Evolutionary conservation across 345 rosid species (phyloP).

Genomic region (Corymbia maculata): DNA sequence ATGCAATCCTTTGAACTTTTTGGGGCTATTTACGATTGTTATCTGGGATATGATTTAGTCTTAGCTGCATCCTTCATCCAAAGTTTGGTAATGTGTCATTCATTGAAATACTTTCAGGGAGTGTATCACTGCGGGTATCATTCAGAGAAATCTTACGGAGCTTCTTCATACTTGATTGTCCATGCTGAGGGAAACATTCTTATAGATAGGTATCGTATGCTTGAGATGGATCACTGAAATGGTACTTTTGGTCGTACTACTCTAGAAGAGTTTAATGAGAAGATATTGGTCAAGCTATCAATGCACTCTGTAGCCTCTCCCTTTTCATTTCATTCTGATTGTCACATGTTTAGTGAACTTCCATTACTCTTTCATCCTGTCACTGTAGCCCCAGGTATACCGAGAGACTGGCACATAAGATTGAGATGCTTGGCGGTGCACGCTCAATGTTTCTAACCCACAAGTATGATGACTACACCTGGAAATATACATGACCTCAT

Average conservation of each 20-base stretch:
- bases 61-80: not conserved
- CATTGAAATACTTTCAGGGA: constrained; percentile 24
- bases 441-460: constrained; percentile 57
- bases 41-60: not conserved
- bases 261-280: not conserved
- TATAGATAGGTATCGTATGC: constrained; percentile 36
- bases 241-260: not conserved
- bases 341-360: not conserved
- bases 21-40: not conserved
- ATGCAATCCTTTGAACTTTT: not conserved
- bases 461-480: constrained; percentile 17
- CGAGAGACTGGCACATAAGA: constrained; percentile 37
- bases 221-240: not conserved
- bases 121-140: constrained; percentile 65
- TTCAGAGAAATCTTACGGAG: constrained; percentile 56
- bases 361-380: not conserved
- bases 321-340: not conserved
- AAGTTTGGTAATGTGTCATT: not conserved
- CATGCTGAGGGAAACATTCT: constrained; percentile 53
- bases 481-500: not conserved
- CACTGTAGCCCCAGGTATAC: constrained; percentile 44
- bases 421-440: constrained; percentile 47
- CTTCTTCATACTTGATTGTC: constrained; percentile 46
- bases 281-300: not conserved
- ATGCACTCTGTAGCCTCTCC: not conserved